Evolutionary conservation across 306 rosid genomes (phyloP), one percentile per base, ranked within the genome.

Genomic region (Betula pendula): DNA sequence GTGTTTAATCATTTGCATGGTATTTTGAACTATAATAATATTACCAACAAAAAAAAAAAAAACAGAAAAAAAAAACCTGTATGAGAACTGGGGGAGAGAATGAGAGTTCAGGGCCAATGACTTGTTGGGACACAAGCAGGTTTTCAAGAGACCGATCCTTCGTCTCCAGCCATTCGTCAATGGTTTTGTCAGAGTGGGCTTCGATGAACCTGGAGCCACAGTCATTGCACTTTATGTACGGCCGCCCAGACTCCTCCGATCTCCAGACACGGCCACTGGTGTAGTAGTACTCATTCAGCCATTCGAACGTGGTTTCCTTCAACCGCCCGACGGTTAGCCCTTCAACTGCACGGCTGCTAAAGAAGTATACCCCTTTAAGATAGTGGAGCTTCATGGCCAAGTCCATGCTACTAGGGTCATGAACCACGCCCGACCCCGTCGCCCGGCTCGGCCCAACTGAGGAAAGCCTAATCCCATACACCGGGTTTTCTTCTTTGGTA

Each of bases 381-480:
- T 94, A 92, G 83, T 94, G 98, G 15, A 94, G 89, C 77, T 92
- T 94, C 94, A 90, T 86, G 84, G 96, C 96, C 80, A 94, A 72
- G 85, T 94, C 97, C 25, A 89, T 15, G 13, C 86, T 84, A 2
- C 70, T 24, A 0, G 79, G 90, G 52, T 68, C 13, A 50, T 88
- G 90, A 68, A 81, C 78, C 43, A 52, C 49, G 5, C 90, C 87
- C 12, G 83, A n/a, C 17, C 83, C 92, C 8, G 81, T 72, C 0
- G 5, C 6, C 0, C 62, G 72, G 0, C 83, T 89, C 0, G 96
- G 93, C 14, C 96, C 98, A 25, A 94, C 93, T 0, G 96, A 94
- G 5, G 96, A 85, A 19, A 94, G 68, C 78, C 48, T 80, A 20
- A 85, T 4, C 49, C 77, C 88, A 38, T 85, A 79, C 15, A 94